Evolutionary conservation across 2,329 filamentous ascomycete species (phyloP).

Genomic region (Cadophora sp.): DNA sequence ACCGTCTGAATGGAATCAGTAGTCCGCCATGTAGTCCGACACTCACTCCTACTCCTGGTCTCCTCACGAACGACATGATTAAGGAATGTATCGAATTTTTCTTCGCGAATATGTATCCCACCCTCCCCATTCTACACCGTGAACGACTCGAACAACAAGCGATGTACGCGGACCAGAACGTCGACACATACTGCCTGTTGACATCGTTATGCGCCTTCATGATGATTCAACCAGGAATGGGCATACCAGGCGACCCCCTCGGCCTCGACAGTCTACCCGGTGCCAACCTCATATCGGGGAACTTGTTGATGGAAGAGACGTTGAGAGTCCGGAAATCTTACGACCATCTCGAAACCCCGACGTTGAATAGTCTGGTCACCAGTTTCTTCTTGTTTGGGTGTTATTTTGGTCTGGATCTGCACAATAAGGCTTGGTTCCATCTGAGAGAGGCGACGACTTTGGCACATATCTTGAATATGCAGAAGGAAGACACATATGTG

Average conservation of each 20-base stretch:
- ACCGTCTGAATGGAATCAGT: conserved; percentile 62
- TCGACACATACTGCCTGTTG: conserved; percentile 69
- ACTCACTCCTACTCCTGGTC: conserved; percentile 62
- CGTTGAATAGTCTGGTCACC: conserved; percentile 67
- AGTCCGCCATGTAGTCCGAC: conserved; percentile 55
- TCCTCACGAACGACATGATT: conserved; percentile 67
- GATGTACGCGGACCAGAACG: conserved; percentile 65
- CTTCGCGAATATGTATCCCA: conserved; percentile 70
- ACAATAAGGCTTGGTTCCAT: conserved; percentile 81
- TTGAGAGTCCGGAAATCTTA: conserved; percentile 68
- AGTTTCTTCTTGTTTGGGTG: conserved; percentile 81
- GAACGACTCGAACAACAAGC: conserved; percentile 63
- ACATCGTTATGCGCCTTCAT: conserved; percentile 71
- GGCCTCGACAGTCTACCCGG: conserved; percentile 61
- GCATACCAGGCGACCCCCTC: conserved; percentile 63
- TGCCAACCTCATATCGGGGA: conserved; percentile 67
- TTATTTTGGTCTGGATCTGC: conserved; percentile 73
- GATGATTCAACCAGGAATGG: conserved; percentile 73
- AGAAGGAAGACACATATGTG: conserved; percentile 67
- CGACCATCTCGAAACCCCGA: conserved; percentile 64
- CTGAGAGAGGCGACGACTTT: conserved; percentile 79
- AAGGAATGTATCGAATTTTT: conserved; percentile 73
- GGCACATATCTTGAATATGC: conserved; percentile 65
- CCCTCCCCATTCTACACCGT: conserved; percentile 67
- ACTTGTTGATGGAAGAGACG: conserved; percentile 71